Base-by-base conservation (phyloP, 805 yeast genomes). In the Yarrowia divulgata region DNA sequence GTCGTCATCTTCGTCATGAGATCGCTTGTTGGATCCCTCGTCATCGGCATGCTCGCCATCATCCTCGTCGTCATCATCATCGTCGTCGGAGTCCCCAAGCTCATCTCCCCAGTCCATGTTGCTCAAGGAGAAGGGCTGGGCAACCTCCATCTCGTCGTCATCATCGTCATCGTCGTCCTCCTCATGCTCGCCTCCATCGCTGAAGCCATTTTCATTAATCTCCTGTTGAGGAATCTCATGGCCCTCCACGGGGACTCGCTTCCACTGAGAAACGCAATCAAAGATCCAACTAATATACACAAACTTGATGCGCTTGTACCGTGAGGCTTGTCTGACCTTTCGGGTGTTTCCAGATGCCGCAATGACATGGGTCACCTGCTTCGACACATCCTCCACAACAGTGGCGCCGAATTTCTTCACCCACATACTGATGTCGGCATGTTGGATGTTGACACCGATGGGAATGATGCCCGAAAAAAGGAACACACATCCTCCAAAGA, bases 241-340 rank as follows among this genome's bases (percentile, higher is more conserved):
- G 3, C 84, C 86, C 2, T 76, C 81, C 72, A 89, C 95, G 18
- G 88, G 87, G 0, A 88, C 88, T 57, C 84, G 84, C 69, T 82
- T 81, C 98, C 98, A 94, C 34, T 84, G 79, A 8, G 93, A 87
- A 72, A 94, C 81, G 77, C 97, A 90, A 45, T 89, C 88, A 79
- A 93, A 93, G 2, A 94, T 79, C 99, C 99, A 94, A 74, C 91
- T 95, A 2, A 97, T 93, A 74, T 88, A 89, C 19, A 94, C 97
- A n/a, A 94, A 84, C 73, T 89, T 87, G 43, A 89, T 89, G 19
- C 81, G 76, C 1, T 88, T 88, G 49, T 83, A 79, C 68, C 86
- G 80, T 0, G 88, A 81, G 0, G 97, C 98, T 40, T 89, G 84
- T 57, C 93, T 84, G 10, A 93, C 97, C 77, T 94, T 94, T 74